Evolutionary conservation across 1,139 yeast species (phyloP), one percentile per base, ranked within the genome.

Genomic region (Geotrichum fermentans): DNA sequence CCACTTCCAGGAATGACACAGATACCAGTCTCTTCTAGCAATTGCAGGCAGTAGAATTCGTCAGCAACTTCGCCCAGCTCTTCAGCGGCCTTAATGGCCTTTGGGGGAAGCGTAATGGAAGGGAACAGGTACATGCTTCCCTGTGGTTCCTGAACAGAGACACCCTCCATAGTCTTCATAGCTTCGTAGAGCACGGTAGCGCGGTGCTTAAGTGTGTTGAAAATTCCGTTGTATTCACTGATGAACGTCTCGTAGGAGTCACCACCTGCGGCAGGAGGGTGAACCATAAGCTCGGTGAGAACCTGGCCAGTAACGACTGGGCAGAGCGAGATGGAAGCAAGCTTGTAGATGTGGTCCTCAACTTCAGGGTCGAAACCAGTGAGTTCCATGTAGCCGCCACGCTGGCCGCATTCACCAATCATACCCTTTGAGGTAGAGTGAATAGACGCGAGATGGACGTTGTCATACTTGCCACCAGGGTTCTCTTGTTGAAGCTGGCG

Each of bases 51-150:
- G 71, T 92, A 92, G 56, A 85, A 77, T 63, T 86, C 96, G 66
- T 92, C 98, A 34, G 90, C 80, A 10, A 57, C 55, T 43, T 78
- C 73, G 21, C 78, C 79, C 32, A 67, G 64, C 45, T 73, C 72
- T 41, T 70, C 69, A 24, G 97, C 95, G 43, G 73, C 74, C 18
- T 72, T 73, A 47, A 79, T 73, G 20, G 89, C 88, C 57, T 75
- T 76, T 20, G 72, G 70, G 16, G 86, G 80, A 49, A 92, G 72
- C 42, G 77, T 66, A 56, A 92, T 72, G 55, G 73, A 75, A 35
- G 98, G 98, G 80, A 88, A 92, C 55, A 94, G 73, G 69, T 92
- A 92, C 98, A 92, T 92, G 37, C 98, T 97, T 57, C 98, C 98
- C 73, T 84, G 80, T 42, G 97, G 97, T 59, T 78, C 78, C 68